phyloP scores from a whole-genome alignment of 2,329 filamentous ascomycete genomes.

The Apiospora sp. region DNA sequence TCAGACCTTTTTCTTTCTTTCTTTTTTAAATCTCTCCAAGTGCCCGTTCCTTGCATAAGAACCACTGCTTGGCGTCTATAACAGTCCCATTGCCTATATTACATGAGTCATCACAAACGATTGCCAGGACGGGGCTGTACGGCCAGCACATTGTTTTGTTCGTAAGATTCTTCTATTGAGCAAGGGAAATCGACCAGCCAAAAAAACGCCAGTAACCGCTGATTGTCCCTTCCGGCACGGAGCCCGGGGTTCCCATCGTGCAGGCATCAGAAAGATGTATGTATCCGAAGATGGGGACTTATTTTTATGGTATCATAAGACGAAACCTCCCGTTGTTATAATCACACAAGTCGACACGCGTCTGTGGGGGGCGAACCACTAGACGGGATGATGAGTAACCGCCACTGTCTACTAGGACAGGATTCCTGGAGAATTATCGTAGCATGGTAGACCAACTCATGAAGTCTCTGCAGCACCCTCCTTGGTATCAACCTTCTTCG shows the following conservation, averaged over 20 bases:
- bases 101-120: background rate
- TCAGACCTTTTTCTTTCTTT: background rate
- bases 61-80: no score
- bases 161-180: slow-evolving; percentile 19
- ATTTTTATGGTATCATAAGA: slow-evolving; percentile 20
- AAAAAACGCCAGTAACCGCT: slow-evolving; percentile 25
- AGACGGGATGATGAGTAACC: background rate
- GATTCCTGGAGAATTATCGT: slow-evolving; percentile 7
- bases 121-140: background rate
- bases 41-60: background rate
- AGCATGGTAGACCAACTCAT: slow-evolving; percentile 27
- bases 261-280: slow-evolving; percentile 4
- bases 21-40: background rate
- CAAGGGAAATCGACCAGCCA: slow-evolving; percentile 23
- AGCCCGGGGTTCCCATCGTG: background rate
- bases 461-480: slow-evolving; percentile 39
- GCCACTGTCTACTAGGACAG: background rate
- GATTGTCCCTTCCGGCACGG: slow-evolving; percentile 24
- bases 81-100: background rate
- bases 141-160: background rate
- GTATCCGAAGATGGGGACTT: slow-evolving; percentile 8
- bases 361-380: background rate
- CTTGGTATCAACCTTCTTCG: slow-evolving; percentile 70
- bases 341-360: slow-evolving; percentile 13
- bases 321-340: slow-evolving; percentile 16